phyloP scores from a whole-genome alignment of 208 protist species.

The Leishmania lainsoni region DNA sequence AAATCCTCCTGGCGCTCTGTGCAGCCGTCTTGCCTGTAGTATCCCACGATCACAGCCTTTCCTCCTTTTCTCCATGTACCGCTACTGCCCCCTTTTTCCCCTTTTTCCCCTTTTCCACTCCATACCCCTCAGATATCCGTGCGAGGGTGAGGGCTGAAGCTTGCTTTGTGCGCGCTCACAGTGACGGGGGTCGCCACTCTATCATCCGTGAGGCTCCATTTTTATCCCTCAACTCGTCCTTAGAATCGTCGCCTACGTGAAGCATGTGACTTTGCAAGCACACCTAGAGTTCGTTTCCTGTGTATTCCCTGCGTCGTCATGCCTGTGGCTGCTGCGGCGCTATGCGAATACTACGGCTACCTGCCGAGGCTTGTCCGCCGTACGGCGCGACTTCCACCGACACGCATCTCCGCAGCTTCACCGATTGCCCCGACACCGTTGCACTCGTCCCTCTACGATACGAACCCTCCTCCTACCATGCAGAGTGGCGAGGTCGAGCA shows the following conservation, averaged over 20 bases:
- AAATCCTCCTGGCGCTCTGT: neutral
- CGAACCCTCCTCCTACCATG: neutral
- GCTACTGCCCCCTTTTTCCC: neutral
- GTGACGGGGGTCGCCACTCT: neutral
- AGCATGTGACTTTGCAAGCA: neutral
- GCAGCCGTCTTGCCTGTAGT: neutral
- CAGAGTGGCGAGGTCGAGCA: neutral
- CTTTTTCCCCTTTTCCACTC: neutral
- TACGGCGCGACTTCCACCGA: neutral
- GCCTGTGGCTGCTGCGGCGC: neutral
- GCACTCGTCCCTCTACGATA: neutral
- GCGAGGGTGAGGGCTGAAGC: neutral
- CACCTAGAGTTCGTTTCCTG: neutral
- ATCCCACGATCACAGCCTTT: neutral
- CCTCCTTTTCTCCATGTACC: neutral
- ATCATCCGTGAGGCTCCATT: neutral
- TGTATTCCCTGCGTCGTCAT: neutral
- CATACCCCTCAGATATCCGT: neutral
- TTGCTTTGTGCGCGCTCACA: neutral
- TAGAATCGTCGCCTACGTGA: neutral
- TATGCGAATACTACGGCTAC: slow-evolving; percentile 53
- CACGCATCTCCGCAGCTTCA: slow-evolving; percentile 2
- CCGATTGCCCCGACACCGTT: neutral
- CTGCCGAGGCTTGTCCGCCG: slow-evolving; percentile 33
- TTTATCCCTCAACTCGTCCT: neutral